These are phyloP conservation scores for Plenodomus tracheiphilus DNA, from an alignment of 2,329 filamentous ascomycete species.

Conservation along the genomic window DNA sequence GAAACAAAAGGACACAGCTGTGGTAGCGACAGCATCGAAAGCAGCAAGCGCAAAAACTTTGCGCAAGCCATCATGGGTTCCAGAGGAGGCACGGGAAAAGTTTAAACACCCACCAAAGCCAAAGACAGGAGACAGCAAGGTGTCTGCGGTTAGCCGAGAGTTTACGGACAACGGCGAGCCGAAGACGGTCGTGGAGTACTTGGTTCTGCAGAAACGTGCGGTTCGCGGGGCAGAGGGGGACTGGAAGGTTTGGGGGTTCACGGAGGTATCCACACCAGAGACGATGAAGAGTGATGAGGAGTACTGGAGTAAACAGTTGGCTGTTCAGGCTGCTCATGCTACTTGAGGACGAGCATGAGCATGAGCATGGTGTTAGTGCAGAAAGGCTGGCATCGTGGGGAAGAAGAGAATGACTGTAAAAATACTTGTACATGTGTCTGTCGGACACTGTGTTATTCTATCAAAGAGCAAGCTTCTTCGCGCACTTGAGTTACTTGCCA, in stretches of 20 bases:
- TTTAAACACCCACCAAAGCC: constrained; percentile 3
- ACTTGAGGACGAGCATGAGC: not conserved
- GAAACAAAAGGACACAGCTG: not conserved
- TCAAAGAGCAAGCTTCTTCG: not conserved
- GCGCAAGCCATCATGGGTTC: constrained; percentile 7
- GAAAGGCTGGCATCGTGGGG: not conserved
- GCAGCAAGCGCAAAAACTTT: not conserved
- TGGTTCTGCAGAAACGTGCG: constrained; percentile 62
- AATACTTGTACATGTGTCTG: constrained; percentile 10
- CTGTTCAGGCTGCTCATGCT: constrained; percentile 16
- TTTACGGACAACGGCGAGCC: constrained; percentile 4
- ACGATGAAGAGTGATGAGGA: constrained; percentile 25
- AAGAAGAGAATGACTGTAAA: constrained; percentile 12
- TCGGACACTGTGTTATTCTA: constrained; percentile 1
- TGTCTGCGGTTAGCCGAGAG: not conserved
- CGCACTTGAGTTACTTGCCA: not conserved
- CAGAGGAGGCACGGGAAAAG: constrained; percentile 9
- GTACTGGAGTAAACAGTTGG: constrained; percentile 24
- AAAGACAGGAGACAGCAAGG: constrained; percentile 2
- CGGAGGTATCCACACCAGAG: constrained; percentile 52
- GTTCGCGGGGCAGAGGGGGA: constrained; percentile 51
- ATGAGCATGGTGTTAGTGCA: not conserved
- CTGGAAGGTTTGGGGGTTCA: constrained; percentile 70
- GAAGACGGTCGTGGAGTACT: constrained; percentile 60
- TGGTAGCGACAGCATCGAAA: not conserved